Evolutionary conservation across 495 filamentous ascomycete genomes (phyloP).

Genomic region (Tuber brumale): DNA sequence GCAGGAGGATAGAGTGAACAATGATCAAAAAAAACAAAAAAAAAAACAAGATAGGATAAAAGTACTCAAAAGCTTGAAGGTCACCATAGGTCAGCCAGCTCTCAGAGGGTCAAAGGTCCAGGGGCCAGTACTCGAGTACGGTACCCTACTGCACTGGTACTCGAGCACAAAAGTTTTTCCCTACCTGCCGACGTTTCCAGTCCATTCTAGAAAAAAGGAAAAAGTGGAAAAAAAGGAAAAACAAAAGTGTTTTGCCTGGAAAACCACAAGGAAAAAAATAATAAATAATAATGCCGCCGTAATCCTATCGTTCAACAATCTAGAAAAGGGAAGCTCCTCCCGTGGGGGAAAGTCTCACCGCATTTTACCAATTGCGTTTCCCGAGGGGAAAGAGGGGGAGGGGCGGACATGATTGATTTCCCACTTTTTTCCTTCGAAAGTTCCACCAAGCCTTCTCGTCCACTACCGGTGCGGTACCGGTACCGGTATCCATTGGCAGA

Average conservation of each 20-base stretch:
- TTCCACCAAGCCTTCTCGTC: slow-evolving; percentile 1
- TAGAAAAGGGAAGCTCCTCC: slow-evolving; percentile 16
- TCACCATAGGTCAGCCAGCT: neutral
- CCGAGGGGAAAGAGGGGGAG: neutral
- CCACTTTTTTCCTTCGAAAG: neutral
- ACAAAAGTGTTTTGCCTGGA: slow-evolving; percentile 10
- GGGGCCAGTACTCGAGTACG: neutral
- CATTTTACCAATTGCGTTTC: slow-evolving; percentile 4
- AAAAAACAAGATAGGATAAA: neutral
- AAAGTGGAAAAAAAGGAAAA: neutral
- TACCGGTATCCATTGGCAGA: neutral
- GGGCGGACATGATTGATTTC: neutral
- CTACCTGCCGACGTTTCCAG: neutral
- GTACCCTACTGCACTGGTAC: neutral
- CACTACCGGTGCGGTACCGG: neutral
- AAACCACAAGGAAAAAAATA: slow-evolving; percentile 8
- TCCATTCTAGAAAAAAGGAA: neutral
- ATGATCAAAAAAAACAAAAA: neutral
- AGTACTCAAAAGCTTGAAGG: neutral
- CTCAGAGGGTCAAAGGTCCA: neutral
- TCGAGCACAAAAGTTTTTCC: neutral
- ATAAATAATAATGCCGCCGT: neutral
- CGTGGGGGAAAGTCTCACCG: slow-evolving; percentile 29
- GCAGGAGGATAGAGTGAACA: neutral
- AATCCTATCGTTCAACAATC: slow-evolving; percentile 31